A percentile compares a stretch with the other conserved stretches of the same genome.
Conservation (phyloP, 2,329 filamentous ascomycete genomes). For the Epichloe bromicola region DNA sequence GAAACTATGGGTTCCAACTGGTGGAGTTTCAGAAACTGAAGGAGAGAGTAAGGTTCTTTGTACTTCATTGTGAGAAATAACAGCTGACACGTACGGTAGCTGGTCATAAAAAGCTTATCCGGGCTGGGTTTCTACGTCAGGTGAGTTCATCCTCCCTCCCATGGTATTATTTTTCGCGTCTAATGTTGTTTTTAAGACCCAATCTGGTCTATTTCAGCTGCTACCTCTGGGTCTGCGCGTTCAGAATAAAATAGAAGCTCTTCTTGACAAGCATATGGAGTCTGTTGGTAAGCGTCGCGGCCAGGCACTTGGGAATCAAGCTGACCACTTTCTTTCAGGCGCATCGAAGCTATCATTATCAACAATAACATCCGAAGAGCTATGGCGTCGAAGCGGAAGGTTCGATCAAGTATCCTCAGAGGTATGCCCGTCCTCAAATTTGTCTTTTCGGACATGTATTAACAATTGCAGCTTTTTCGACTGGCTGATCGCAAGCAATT, state of each 20-base stretch:
- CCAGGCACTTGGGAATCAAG: background rate
- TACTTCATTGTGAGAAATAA: background rate
- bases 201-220: slow-evolving; percentile 85
- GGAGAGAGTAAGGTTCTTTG: slow-evolving; percentile 34
- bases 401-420: slow-evolving; percentile 61
- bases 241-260: slow-evolving; percentile 70
- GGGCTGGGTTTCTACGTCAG: slow-evolving; percentile 63
- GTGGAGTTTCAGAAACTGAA: slow-evolving; percentile 46
- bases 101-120: slow-evolving; percentile 52
- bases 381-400: slow-evolving; percentile 78
- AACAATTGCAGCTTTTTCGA: slow-evolving; percentile 52
- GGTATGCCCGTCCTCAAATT: slow-evolving; percentile 26
- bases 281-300: slow-evolving; percentile 41
- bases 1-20: slow-evolving; percentile 67
- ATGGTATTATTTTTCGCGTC: slow-evolving; percentile 1
- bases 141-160: slow-evolving; percentile 25
- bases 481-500: slow-evolving; percentile 67
- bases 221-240: slow-evolving; percentile 77
- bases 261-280: slow-evolving; percentile 85
- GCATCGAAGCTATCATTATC: slow-evolving; percentile 76
- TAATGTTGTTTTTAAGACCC: slow-evolving; percentile 40
- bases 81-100: slow-evolving; percentile 28
- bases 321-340: slow-evolving; percentile 26
- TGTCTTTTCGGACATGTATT: slow-evolving; percentile 9
- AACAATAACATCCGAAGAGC: slow-evolving; percentile 67